Evolutionary conservation across 371 early-diverging fungal species (phyloP).

Genomic region (Mucor piriformis): DNA sequence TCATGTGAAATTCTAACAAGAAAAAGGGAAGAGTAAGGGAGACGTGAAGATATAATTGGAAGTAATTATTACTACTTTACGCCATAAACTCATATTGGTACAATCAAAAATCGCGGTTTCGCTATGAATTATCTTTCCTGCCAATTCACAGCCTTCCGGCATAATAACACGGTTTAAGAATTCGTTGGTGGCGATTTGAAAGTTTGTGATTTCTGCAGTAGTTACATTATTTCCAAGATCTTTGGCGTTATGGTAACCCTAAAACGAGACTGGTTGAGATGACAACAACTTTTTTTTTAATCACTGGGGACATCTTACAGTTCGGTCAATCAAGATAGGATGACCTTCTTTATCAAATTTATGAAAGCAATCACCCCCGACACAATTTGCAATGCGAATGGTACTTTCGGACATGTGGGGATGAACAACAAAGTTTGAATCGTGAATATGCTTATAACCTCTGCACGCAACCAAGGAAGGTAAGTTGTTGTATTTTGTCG

Average conservation of each 20-base stretch:
- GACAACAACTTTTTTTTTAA: neutral
- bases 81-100: slow-evolving; percentile 69
- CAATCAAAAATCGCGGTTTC: slow-evolving; percentile 84
- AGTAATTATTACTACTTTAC: slow-evolving; percentile 52
- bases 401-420: slow-evolving; percentile 67
- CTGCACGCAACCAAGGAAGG: slow-evolving; percentile 72
- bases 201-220: slow-evolving; percentile 62
- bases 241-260: slow-evolving; percentile 75
- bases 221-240: slow-evolving; percentile 65
- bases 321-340: slow-evolving; percentile 79
- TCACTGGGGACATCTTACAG: slow-evolving; percentile 45
- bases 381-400: slow-evolving; percentile 57
- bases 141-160: slow-evolving; percentile 66
- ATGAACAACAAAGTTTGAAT: slow-evolving; percentile 61
- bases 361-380: slow-evolving; percentile 83
- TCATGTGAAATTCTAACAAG: slow-evolving; percentile 66
- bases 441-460: slow-evolving; percentile 66
- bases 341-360: slow-evolving; percentile 80
- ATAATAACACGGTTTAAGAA: slow-evolving; percentile 70
- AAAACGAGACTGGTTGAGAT: neutral
- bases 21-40: slow-evolving; percentile 3
- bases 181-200: slow-evolving; percentile 75
- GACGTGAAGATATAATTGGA: neutral
- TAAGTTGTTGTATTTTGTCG: slow-evolving; percentile 60
- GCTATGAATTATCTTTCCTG: slow-evolving; percentile 68